phyloP scores from a whole-genome alignment of 306 rosid species.

The Trichosanthes truncata region DNA sequence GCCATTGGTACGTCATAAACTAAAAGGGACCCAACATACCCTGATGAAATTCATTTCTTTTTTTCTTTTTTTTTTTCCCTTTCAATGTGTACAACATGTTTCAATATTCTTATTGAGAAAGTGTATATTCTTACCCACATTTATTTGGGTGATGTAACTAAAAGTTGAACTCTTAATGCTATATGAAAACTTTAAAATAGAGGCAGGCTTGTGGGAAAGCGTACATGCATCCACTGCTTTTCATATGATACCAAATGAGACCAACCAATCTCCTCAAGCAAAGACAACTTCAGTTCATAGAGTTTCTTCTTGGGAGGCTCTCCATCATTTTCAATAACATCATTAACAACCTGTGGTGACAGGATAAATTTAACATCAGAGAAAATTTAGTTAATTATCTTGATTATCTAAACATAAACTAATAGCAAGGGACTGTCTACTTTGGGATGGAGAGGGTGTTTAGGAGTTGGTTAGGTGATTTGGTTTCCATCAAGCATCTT shows the following conservation, averaged over 20 bases:
- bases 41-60: neutral
- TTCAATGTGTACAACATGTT: neutral
- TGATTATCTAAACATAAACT: neutral
- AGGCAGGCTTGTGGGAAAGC: constrained; percentile 74
- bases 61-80: neutral
- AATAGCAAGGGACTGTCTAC: neutral
- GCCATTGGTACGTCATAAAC: neutral
- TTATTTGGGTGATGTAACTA: neutral
- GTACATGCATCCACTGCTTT: constrained; percentile 81
- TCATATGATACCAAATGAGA: constrained; percentile 57
- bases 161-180: neutral
- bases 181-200: constrained; percentile 33
- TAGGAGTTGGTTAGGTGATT: no score
- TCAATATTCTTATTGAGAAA: neutral
- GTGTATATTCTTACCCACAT: neutral
- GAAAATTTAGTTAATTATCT: neutral
- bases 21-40: neutral
- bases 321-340: constrained; percentile 59
- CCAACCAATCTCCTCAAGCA: constrained; percentile 87
- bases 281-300: constrained; percentile 62
- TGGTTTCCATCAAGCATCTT: no score
- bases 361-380: neutral
- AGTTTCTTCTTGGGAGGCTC: constrained; percentile 74
- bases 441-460: no score
- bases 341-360: constrained; percentile 44